Conservation (phyloP, 495 filamentous ascomycete species). For the Melanomma pulvis-pyrius region DNA sequence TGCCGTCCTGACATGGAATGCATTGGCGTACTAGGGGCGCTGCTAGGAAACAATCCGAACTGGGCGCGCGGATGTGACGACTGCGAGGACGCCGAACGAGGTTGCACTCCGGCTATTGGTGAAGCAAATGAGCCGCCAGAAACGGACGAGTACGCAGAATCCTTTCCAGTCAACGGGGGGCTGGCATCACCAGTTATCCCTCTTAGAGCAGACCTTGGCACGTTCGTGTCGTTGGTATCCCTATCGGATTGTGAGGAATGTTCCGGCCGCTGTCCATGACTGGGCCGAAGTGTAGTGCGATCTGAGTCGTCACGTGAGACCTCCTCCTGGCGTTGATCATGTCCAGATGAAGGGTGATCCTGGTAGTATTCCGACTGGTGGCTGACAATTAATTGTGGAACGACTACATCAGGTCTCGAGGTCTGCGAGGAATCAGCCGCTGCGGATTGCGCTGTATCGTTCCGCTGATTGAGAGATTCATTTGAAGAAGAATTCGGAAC, state of each 20-base stretch:
- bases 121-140: constrained; percentile 36
- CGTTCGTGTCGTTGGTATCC: constrained; percentile 3
- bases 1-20: constrained; percentile 25
- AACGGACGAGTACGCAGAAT: constrained; percentile 38
- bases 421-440: background rate
- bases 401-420: background rate
- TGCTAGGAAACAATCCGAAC: constrained; percentile 36
- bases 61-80: constrained; percentile 31
- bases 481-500: constrained; percentile 10
- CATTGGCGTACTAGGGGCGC: constrained; percentile 32
- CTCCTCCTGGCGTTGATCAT: background rate
- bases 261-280: background rate
- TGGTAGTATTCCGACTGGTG: background rate
- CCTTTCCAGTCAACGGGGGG: constrained; percentile 35
- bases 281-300: background rate
- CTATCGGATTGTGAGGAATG: constrained; percentile 13
- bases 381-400: background rate
- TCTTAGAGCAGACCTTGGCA: background rate
- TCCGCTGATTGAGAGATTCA: constrained; percentile 8
- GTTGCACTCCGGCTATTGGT: constrained; percentile 17
- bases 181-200: constrained; percentile 23
- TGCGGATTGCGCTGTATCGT: background rate
- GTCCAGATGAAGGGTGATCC: background rate
- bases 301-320: constrained; percentile 11
- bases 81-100: constrained; percentile 24